phyloP scores from a whole-genome alignment of 2,329 filamentous ascomycete genomes.

The Fusarium decemcellulare region DNA sequence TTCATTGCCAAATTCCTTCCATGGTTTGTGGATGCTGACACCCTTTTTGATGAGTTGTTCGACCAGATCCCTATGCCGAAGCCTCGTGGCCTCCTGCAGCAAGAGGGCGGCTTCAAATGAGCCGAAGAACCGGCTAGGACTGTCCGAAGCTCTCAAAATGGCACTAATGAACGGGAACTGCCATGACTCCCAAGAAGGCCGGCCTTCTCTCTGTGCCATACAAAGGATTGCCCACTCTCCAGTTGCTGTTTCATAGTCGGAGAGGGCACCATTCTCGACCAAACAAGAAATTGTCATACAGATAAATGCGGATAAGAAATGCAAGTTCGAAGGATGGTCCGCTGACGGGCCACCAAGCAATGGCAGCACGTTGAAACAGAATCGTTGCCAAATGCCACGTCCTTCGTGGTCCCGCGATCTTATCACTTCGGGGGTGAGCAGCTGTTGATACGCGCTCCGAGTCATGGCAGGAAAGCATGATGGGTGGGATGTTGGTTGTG shows the following conservation, averaged over 20 bases:
- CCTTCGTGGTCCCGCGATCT: constrained; percentile 31
- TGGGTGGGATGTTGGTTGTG: constrained; percentile 38
- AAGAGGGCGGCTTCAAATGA: constrained; percentile 26
- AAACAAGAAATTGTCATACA: constrained; percentile 31
- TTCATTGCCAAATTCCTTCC: constrained; percentile 3
- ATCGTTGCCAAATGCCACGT: constrained; percentile 46
- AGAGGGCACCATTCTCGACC: constrained; percentile 27
- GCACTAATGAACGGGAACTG: constrained; percentile 31
- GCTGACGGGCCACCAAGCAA: constrained; percentile 15
- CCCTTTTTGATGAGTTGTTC: constrained; percentile 28
- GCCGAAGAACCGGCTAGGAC: constrained; percentile 3
- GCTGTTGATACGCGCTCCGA: constrained; percentile 18
- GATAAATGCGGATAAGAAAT: constrained; percentile 32
- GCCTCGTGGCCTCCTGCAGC: constrained; percentile 19
- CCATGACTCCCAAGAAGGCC: constrained; percentile 28
- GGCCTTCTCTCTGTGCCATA: constrained; percentile 18
- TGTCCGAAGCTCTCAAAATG: constrained; percentile 11
- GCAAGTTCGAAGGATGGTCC: constrained; percentile 19
- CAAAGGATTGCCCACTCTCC: constrained; percentile 33
- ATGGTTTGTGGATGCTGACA: constrained; percentile 21
- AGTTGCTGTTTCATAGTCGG: constrained; percentile 32
- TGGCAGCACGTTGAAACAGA: constrained; percentile 37
- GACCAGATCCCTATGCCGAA: constrained; percentile 19
- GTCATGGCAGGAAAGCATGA: constrained; percentile 40
- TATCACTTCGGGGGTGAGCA: constrained; percentile 46